Base-by-base conservation (phyloP, 2,329 filamentous ascomycete species). In the Penicillium sp. region DNA sequence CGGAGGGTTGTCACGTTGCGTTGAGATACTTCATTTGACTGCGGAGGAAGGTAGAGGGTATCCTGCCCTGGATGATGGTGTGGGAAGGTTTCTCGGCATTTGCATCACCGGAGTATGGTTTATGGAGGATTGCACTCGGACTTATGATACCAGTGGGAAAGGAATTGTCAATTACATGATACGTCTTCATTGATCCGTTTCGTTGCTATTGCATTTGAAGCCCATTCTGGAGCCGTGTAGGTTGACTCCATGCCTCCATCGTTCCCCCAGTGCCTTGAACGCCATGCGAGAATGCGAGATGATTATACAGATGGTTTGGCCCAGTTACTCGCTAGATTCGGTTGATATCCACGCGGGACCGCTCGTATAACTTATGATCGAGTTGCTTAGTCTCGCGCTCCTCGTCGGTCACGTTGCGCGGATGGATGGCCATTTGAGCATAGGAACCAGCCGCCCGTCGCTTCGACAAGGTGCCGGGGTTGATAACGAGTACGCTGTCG, bases 381-480 rank as follows among this genome's bases (percentile, higher is more conserved):
- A 93, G 78, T 71, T 90, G 81, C 11, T 81, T 83, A 34, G 78
- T 80, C 38, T 80, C 81, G 35, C 79, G 81, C 62, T 89, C 87
- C 38, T 85, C 82, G 0, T 88, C 83, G 0, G 79, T 82, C 43
- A 90, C 65, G 5, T 76, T 76, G 14, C 88, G 86, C 1, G 90
- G 87, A 63, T 90, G 84, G 6, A 98, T 78, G 20, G 86, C 86
- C 82, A 99, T 84, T 53, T 89, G 87, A 0, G 92, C 91, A 74
- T 90, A 98, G 0, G 92, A 96, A 5, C 95, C 95, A 0, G 93
- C 84, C 1, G 89, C 92, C 60, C 87, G 88, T 58, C 90, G 87
- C 78, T 96, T 97, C 15, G 92, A 95, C 37, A 96, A 79, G 52
- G 87, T 88, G 5, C 95, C 94, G 0, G 95, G 94, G 74, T 99